Base-by-base conservation (phyloP, 148 eudicot species). In the Euryodendron excelsum region DNA sequence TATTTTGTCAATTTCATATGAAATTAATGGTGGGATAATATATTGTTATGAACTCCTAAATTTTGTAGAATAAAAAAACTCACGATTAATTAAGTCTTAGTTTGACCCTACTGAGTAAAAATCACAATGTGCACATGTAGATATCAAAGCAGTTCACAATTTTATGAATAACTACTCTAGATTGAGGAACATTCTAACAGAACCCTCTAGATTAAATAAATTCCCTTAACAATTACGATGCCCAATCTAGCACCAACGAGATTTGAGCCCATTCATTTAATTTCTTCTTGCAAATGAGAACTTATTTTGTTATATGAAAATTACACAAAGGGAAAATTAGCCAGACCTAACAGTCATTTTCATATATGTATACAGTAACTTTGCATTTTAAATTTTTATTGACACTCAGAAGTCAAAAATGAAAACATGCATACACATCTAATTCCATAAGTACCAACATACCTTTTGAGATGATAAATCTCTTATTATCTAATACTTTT, bases 381-480 rank as follows among this genome's bases (percentile, higher is more conserved):
- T 18, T 36, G 45, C 9, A 73, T 39, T 39, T 73, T 14, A 25
- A 17, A 56, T 21, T 11, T 56, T 71, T 28, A 21, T 27, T 45
- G 1, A 15, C 41, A 45, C 53, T 45, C 6, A 14, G 21, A 7
- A 37, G 28, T n/a, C 20, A 58, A 13, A 59, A 59, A 27, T 20
- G 5, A 74, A 25, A 34, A 23, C 44, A 56, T n/a, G 37, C 45
- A 36, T 37, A 59, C 39, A 34, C 18, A 74, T 27, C 6, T 36
- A 45, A 37, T 20, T 33, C 9, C n/a, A 47, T 23, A 67, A 48
- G 69, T 31, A 72, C 31, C 36, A 45, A 18, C 18, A 60, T 83
- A 86, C 89, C 87, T 82, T 86, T 82, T 6, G 80, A 37, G 33
- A 80, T 28, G 39, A 78, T 30, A 44, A 78, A 75, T 3, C 30